These are phyloP conservation scores for Passalora sequoiae DNA, from an alignment of 2,329 filamentous ascomycete genomes.

Conservation along the genomic window DNA sequence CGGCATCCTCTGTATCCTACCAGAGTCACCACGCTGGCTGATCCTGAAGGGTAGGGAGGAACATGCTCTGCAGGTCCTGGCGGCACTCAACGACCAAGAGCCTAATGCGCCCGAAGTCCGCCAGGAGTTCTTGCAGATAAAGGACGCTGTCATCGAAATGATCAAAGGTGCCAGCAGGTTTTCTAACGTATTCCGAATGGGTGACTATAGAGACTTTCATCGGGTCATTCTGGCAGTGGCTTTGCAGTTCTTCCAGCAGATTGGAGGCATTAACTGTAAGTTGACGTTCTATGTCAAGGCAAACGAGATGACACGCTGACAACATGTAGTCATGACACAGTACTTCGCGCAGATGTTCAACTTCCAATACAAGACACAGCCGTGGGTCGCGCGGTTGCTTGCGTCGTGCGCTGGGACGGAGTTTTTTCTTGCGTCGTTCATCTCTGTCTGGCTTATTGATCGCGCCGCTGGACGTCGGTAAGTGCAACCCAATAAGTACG, in stretches of 20 bases:
- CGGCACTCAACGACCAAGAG: conserved; percentile 46
- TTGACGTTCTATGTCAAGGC: no score
- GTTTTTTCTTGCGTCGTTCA: conserved; percentile 47
- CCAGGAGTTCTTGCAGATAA: conserved; percentile 49
- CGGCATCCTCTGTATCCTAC: conserved; percentile 41
- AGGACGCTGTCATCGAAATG: conserved; percentile 47
- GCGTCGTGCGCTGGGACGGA: conserved; percentile 50
- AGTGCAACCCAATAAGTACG: conserved; percentile 10
- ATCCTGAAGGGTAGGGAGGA: conserved; percentile 43
- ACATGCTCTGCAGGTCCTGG: conserved; percentile 47
- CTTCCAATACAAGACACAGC: conserved; percentile 16
- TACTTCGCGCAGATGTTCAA: conserved; percentile 31
- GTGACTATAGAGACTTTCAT: conserved; percentile 54
- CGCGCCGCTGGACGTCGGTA: conserved; percentile 31
- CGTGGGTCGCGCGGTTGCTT: conserved; percentile 38
- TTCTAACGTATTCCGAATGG: conserved; percentile 19
- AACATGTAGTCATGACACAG: conserved; percentile 38
- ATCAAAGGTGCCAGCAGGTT: conserved; percentile 24
- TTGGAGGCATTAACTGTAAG: conserved; percentile 45
- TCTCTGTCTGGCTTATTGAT: conserved; percentile 58
- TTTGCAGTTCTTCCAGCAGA: conserved; percentile 59
- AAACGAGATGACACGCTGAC: no score
- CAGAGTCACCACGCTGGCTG: conserved; percentile 44
- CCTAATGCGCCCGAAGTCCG: conserved; percentile 41
- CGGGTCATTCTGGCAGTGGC: conserved; percentile 57